These are phyloP conservation scores for Ogataea pini DNA, from an alignment of 805 yeast genomes.

Conservation along the genomic window DNA sequence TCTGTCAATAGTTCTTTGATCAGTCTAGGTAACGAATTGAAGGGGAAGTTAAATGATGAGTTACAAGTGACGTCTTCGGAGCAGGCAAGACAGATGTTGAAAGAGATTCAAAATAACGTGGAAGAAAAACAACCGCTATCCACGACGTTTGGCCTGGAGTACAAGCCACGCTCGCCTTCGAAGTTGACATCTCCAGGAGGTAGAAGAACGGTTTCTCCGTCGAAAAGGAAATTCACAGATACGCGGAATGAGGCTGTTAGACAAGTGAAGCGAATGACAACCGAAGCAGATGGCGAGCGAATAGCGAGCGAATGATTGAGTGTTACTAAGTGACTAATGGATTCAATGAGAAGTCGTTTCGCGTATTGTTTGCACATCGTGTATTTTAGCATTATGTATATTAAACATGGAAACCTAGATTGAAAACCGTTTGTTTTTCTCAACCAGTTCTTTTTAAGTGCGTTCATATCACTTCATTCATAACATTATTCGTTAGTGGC, in stretches of 20 bases:
- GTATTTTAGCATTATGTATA: background rate
- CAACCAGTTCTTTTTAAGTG: too few relatives aligned
- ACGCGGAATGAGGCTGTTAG: too few relatives aligned
- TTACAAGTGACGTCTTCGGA: constrained; percentile 2
- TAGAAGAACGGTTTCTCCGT: background rate
- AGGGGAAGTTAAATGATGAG: background rate
- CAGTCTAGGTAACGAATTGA: constrained; percentile 7
- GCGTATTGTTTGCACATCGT: background rate
- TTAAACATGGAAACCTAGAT: background rate
- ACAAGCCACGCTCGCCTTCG: constrained; percentile 1
- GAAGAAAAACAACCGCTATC: background rate
- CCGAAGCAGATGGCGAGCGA: too few relatives aligned
- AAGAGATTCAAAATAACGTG: background rate
- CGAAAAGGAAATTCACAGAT: background rate
- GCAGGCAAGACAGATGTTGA: constrained; percentile 4
- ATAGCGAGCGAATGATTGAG: too few relatives aligned
- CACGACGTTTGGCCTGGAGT: background rate
- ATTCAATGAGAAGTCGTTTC: too few relatives aligned
- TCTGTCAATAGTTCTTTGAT: constrained; percentile 6
- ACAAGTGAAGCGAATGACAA: too few relatives aligned
- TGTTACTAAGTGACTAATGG: too few relatives aligned
- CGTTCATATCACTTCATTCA: too few relatives aligned
- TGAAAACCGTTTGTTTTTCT: too few relatives aligned
- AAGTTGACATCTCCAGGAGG: background rate
- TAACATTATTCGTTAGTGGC: too few relatives aligned